phyloP scores from a whole-genome alignment of 495 filamentous ascomycete genomes.

The Aspergillus conjunctus region DNA sequence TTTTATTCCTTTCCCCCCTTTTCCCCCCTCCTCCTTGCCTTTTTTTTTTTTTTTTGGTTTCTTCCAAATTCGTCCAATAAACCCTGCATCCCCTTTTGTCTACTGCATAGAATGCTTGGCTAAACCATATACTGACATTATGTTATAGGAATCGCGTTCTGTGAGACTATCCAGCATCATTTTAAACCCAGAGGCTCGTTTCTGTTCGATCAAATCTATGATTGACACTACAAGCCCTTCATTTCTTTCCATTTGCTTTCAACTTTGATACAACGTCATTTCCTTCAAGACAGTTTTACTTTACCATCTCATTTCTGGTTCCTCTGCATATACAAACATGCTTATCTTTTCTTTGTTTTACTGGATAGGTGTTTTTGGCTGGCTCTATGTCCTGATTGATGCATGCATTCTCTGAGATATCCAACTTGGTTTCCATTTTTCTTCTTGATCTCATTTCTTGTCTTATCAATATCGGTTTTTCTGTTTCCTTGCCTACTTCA shows the following conservation, averaged over 20 bases:
- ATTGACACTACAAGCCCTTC: not conserved
- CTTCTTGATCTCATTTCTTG: not conserved
- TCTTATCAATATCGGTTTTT: constrained; percentile 14
- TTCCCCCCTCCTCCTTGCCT: constrained; percentile 4
- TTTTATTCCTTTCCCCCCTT: not conserved
- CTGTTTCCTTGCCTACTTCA: constrained; percentile 13
- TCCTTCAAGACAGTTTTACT: not conserved
- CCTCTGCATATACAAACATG: not conserved
- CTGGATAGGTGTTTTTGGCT: constrained; percentile 12
- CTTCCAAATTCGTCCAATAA: too few relatives aligned
- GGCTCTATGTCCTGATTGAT: constrained; percentile 15
- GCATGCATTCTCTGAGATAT: constrained; percentile 35
- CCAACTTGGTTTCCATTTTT: constrained; percentile 29
- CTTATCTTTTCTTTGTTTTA: constrained; percentile 9
- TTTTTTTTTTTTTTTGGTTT: constrained; percentile 2
- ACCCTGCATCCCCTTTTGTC: too few relatives aligned
- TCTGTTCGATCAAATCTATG: too few relatives aligned
- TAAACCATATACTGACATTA: not conserved
- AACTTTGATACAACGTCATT: too few relatives aligned
- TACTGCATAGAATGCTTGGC: too few relatives aligned
- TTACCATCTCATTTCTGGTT: not conserved
- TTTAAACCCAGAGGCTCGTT: not conserved
- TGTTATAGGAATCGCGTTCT: not conserved
- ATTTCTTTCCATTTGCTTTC: not conserved
- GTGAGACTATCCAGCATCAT: not conserved